Evolutionary conservation across 192 early-diverging fungal genomes (phyloP), one percentile per base, ranked within the genome.

Genomic region (Backusella morwellensis): DNA sequence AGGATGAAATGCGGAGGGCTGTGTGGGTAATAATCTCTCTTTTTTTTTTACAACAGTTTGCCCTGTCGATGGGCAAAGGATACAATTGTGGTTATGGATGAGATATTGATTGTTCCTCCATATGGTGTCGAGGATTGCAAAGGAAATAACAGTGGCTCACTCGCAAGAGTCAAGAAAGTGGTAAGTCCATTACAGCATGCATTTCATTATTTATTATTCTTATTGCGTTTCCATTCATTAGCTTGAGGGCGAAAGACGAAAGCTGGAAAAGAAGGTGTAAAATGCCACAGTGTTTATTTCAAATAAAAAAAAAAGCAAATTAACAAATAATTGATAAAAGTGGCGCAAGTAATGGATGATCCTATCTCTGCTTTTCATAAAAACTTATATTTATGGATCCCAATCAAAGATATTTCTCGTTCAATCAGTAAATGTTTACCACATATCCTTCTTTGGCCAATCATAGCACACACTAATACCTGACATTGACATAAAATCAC

Each of bases 41-140:
- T 47, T 35, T 17, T 70, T 40, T 47, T 35, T 17, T 70, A 5
- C 19, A 32, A 32, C 32, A 91, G 90, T 35, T 78, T 95, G 73
- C 94, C 94, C n/a, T 93, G 92, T 74, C 87, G 90, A 17, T 95
- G 94, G 94, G 75, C 81, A 50, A 87, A 92, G 70, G 87, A 91
- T 73, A 84, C 84, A 35, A 95, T 95, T 78, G 83, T 95, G 9
- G 93, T 95, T 5, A 83, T 95, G 83, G 94, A 95, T 78, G 93
- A 95, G 77, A 89, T 95, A 23, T 80, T 89, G 15, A 92, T 95
- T 66, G 84, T 87, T 17, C 88, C 94, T 34, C 94, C 94, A 3
- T 95, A 95, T 75, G 81, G 86, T 56, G 84, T 88, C 6, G 91
- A 93, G 6, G 88, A 88, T 75, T 93, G 93, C 76, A 89, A 90